These are phyloP conservation scores for Lactarius tabidus DNA, from an alignment of 768 basidiomycete species.

Conservation along the genomic window DNA sequence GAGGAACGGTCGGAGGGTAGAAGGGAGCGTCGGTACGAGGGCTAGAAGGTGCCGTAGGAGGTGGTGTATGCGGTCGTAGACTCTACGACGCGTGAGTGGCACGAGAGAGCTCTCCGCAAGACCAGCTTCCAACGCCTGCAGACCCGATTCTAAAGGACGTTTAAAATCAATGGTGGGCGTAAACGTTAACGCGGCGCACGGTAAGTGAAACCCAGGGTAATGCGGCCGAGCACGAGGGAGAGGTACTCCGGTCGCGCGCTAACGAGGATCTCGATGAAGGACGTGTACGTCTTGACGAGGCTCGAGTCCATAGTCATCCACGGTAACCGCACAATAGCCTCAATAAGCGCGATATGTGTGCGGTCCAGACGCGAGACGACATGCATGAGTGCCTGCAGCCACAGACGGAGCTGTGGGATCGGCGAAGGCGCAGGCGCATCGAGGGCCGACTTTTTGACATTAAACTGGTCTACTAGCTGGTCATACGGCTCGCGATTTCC, in stretches of 20 bases:
- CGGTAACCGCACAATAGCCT: conserved; percentile 81
- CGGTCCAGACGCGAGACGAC: conserved; percentile 88
- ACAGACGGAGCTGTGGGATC: conserved; percentile 60
- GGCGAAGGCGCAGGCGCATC: conserved; percentile 34
- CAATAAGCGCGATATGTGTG: conserved; percentile 72
- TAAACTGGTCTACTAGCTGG: conserved; percentile 87
- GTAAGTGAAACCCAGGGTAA: conserved; percentile 82
- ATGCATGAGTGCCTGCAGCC: conserved; percentile 85
- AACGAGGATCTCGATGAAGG: conserved; percentile 87
- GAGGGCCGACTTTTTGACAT: conserved; percentile 40
- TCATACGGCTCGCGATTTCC: conserved; percentile 75
- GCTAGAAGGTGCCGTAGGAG: conserved; percentile 84
- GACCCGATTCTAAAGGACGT: conserved; percentile 55
- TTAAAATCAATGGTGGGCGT: too few species aligned
- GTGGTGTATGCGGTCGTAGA: conserved; percentile 83
- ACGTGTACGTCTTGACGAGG: conserved; percentile 84
- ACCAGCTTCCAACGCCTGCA: conserved; percentile 55
- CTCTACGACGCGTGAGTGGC: conserved; percentile 73
- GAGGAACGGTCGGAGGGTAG: conserved; percentile 81
- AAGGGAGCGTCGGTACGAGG: conserved; percentile 87
- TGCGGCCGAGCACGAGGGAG: conserved; percentile 73
- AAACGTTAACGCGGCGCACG: conserved; percentile 49
- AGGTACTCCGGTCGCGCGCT: conserved; percentile 91
- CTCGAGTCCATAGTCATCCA: conserved; percentile 89
- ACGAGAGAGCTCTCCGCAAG: conserved; percentile 59